Evolutionary conservation across 1,284 basidiomycete genomes (phyloP), one percentile per base, ranked within the genome.

Genomic region (Psilocybe mexicana): DNA sequence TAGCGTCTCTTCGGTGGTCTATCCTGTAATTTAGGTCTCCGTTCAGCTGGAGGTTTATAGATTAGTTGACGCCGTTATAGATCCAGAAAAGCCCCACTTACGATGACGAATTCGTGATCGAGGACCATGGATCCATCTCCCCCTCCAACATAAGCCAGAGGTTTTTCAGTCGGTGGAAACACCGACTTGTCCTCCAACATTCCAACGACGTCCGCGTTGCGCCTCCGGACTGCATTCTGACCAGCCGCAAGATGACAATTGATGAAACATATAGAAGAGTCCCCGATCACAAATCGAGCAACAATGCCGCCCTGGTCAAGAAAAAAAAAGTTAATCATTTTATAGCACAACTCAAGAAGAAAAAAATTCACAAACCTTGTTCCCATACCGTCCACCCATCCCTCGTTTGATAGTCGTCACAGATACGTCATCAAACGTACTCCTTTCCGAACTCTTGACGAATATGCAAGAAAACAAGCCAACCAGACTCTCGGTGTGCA

Each of bases 231-330:
- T 48, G 92, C 88, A 61, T 84, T 82, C 69, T 97, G 95, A 1
- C 96, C 96, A 2, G 96, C 96, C 3, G 96, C 96, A 52, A 99
- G 80, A 78, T 99, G 96, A 64, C 93, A 94, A 74, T 99, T 99
- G 76, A 98, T 86, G 68, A 98, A 91, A 70, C 94, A 98, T 26
- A 98, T 73, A 0, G 93, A 95, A 1, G 93, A 90, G 74, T 98
- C 94, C 63, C 95, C 93, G 38, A 98, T 78, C 7, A 94, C 85
- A 59, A 98, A 84, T n/a, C 96, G 85, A 1, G 93, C 83, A 14
- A 97, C 84, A 58, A 98, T 95, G 0, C 91, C 95, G 12, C 96
- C 96, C 89, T 94, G 64, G 48, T 43, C 47, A 33, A 57, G 38
- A 43, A 47, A n/a, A 14, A 11, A 40, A n/a, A 40, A 2, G 14